Conservation (phyloP, 2,329 filamentous ascomycete species). For the Ustulina deusta region DNA sequence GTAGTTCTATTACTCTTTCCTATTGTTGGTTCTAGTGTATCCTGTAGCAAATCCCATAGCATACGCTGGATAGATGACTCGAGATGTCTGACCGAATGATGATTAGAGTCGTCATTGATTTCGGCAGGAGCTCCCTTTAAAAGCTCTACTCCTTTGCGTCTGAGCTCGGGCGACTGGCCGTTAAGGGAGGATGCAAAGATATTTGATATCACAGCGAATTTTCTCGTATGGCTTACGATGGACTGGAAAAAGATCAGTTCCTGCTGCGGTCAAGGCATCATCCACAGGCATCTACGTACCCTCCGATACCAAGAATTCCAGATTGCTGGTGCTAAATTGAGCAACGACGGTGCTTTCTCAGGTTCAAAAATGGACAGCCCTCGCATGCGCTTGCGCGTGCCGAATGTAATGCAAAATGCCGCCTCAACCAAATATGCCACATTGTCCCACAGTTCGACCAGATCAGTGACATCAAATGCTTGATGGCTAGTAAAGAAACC, state of each 20-base stretch:
- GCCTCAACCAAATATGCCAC: slow-evolving; percentile 30
- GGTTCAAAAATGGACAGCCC: slow-evolving; percentile 20
- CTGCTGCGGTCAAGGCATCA: neutral
- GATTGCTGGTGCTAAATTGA: slow-evolving; percentile 40
- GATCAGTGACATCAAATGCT: neutral
- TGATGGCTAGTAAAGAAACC: neutral
- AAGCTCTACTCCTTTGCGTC: slow-evolving; percentile 39
- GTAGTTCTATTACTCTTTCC: slow-evolving; percentile 20
- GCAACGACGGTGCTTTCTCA: slow-evolving; percentile 27
- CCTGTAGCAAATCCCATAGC: slow-evolving; percentile 45
- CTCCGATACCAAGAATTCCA: slow-evolving; percentile 40
- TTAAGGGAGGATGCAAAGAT: slow-evolving; percentile 42
- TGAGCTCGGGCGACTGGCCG: slow-evolving; percentile 42
- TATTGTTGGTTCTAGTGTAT: slow-evolving; percentile 40
- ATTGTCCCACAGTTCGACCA: slow-evolving; percentile 20
- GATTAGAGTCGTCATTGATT: neutral
- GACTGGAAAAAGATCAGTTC: slow-evolving; percentile 39
- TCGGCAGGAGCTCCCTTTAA: slow-evolving; percentile 7
- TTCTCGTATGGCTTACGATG: slow-evolving; percentile 39
- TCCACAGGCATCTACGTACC: slow-evolving; percentile 16
- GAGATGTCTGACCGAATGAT: slow-evolving; percentile 7
- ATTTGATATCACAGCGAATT: slow-evolving; percentile 43
- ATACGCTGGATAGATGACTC: slow-evolving; percentile 35
- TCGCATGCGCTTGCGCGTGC: slow-evolving; percentile 24
- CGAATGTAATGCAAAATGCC: slow-evolving; percentile 32